phyloP scores from a whole-genome alignment of 805 yeast genomes.

The Brettanomyces naardenensis region DNA sequence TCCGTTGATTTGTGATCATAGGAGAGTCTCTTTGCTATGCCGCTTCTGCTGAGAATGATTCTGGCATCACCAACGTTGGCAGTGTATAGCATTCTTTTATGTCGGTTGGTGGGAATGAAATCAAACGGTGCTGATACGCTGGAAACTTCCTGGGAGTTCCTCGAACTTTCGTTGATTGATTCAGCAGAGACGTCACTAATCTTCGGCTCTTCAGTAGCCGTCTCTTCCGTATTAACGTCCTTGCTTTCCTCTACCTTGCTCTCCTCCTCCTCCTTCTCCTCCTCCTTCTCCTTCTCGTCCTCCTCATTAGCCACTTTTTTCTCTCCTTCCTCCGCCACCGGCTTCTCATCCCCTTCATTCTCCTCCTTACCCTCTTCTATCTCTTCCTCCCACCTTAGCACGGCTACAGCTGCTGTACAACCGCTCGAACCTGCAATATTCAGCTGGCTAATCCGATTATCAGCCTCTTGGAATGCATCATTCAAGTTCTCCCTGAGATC shows the following conservation, averaged over 20 bases:
- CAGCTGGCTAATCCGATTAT: constrained; percentile 46
- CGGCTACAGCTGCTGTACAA: constrained; percentile 92
- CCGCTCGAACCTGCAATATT: constrained; percentile 73
- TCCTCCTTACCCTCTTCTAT: constrained; percentile 9
- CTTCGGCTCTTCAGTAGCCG: not conserved
- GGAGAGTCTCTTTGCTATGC: constrained; percentile 68
- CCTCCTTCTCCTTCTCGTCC: not conserved
- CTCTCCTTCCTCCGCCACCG: constrained; percentile 2
- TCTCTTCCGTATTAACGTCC: constrained; percentile 2
- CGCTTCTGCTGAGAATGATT: constrained; percentile 68
- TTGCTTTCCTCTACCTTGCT: not conserved
- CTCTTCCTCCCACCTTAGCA: constrained; percentile 70
- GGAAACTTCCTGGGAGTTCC: constrained; percentile 4
- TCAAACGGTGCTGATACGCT: constrained; percentile 30
- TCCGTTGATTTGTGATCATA: constrained; percentile 95
- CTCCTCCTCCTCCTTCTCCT: not conserved
- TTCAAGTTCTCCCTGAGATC: constrained; percentile 63
- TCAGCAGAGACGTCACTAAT: no score
- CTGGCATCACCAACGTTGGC: constrained; percentile 96
- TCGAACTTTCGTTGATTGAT: no score
- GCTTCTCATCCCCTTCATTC: constrained; percentile 2
- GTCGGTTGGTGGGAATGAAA: constrained; percentile 38
- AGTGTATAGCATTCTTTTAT: constrained; percentile 74
- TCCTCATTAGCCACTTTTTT: constrained; percentile 1
- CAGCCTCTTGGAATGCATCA: constrained; percentile 69